A percentile compares a stretch with the other conserved stretches of the same genome.
These are phyloP conservation scores for Leishmania braziliensis DNA, from an alignment of 208 protist species.

Conservation along the genomic window DNA sequence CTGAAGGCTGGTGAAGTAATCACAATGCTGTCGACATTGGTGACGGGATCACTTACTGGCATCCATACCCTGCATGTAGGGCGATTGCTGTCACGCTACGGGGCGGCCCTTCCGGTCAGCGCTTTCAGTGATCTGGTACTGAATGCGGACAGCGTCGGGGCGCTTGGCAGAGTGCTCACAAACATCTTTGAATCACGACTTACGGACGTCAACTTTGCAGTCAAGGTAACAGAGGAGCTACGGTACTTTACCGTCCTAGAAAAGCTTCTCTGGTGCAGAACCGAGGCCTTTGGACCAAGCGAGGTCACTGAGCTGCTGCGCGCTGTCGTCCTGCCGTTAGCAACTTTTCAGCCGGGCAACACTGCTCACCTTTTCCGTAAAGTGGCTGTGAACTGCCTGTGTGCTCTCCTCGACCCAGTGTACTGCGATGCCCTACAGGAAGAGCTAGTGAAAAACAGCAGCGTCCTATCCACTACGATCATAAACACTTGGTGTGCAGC, in stretches of 20 bases:
- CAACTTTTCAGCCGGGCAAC: conserved; percentile 63
- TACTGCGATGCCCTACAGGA: conserved; percentile 32
- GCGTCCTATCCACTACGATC: conserved; percentile 47
- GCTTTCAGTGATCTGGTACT: conserved; percentile 79
- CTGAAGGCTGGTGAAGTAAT: conserved; percentile 38
- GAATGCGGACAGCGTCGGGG: conserved; percentile 26
- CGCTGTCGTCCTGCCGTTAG: conserved; percentile 64
- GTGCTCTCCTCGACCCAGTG: conserved; percentile 44
- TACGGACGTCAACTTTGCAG: conserved; percentile 62
- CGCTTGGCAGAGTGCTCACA: conserved; percentile 43
- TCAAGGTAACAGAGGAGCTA: conserved; percentile 77
- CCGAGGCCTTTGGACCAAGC: conserved; percentile 30
- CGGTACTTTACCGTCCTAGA: conserved; percentile 78
- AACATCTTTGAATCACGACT: conserved; percentile 75
- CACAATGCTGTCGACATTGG: conserved; percentile 48
- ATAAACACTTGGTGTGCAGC: conserved; percentile 69
- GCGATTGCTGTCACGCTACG: conserved; percentile 68
- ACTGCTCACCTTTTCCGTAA: conserved; percentile 86
- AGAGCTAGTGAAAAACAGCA: conserved; percentile 36
- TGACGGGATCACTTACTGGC: conserved; percentile 54
- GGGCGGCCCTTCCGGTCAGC: conserved; percentile 59
- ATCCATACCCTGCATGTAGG: conserved; percentile 74
- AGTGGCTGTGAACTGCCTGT: conserved; percentile 80
- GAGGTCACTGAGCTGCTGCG: conserved; percentile 71
- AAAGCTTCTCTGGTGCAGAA: conserved; percentile 58